phyloP scores from a whole-genome alignment of 1,139 yeast species.

The Suhomyces terraborum region DNA sequence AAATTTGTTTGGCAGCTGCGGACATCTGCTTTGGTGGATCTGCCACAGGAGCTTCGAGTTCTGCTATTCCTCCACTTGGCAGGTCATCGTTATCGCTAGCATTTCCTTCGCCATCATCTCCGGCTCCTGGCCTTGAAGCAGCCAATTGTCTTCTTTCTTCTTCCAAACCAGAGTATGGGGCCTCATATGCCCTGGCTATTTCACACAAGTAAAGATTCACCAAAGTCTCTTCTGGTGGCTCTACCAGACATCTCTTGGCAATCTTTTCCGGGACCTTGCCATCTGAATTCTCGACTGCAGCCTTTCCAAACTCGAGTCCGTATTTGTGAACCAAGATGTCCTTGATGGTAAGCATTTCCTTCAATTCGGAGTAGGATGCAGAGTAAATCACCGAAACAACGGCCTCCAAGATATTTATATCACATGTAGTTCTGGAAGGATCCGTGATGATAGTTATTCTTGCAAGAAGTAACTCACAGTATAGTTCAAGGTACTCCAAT shows the following conservation, averaged over 20 bases:
- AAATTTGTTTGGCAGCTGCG: slow-evolving; percentile 13
- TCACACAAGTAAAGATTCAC: slow-evolving; percentile 75
- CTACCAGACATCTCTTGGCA: slow-evolving; percentile 59
- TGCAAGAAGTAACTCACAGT: slow-evolving; percentile 81
- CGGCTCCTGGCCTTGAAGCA: slow-evolving; percentile 15
- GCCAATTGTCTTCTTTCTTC: slow-evolving; percentile 31
- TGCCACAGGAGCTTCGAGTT: slow-evolving; percentile 22
- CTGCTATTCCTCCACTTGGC: slow-evolving; percentile 15
- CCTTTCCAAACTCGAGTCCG: slow-evolving; percentile 62
- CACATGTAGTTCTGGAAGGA: slow-evolving; percentile 44
- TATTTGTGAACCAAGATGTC: slow-evolving; percentile 65
- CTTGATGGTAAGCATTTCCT: slow-evolving; percentile 62
- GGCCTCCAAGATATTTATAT: slow-evolving; percentile 72
- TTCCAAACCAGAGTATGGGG: slow-evolving; percentile 64
- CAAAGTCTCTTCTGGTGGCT: slow-evolving; percentile 66
- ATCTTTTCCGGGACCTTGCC: slow-evolving; percentile 67
- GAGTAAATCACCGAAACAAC: slow-evolving; percentile 70
- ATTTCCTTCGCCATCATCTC: slow-evolving; percentile 8
- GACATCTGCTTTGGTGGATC: slow-evolving; percentile 16
- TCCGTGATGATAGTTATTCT: slow-evolving; percentile 62
- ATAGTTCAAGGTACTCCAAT: slow-evolving; percentile 75
- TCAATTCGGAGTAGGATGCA: slow-evolving; percentile 73
- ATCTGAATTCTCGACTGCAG: slow-evolving; percentile 58
- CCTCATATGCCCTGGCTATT: slow-evolving; percentile 78
- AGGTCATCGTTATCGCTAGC: slow-evolving; percentile 23